Percentiles rank a stretch among this genome's conserved stretches.
phyloP scores from a whole-genome alignment of 2,329 filamentous ascomycete species.

The Cordyceps fumosorosea region DNA sequence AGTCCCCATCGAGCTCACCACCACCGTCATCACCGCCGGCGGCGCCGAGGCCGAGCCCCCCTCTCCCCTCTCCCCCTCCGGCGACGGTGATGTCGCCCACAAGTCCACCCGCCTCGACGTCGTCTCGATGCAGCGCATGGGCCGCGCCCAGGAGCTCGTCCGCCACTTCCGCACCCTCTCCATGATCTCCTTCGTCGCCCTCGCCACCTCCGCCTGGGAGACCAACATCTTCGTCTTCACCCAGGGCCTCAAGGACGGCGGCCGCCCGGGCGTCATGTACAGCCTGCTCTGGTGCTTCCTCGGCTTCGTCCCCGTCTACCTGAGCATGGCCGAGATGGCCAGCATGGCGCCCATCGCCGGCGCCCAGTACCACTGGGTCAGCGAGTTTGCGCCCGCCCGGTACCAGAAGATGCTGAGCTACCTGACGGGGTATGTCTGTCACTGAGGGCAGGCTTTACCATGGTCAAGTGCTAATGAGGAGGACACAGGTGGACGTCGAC shows the following conservation, averaged over 20 bases:
- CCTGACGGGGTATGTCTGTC: constrained; percentile 8
- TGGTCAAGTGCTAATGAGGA: neutral
- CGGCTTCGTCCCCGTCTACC: constrained; percentile 12
- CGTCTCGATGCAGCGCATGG: constrained; percentile 11
- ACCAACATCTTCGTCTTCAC: constrained; percentile 11
- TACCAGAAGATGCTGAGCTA: constrained; percentile 13
- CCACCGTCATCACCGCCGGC: neutral
- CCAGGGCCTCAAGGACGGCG: constrained; percentile 12
- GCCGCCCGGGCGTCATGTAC: constrained; percentile 12
- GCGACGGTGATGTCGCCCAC: neutral
- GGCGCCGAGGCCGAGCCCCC: neutral
- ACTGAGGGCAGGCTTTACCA: too few species aligned
- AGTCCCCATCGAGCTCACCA: neutral
- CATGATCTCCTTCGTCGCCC: constrained; percentile 11
- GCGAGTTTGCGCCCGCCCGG: constrained; percentile 14
- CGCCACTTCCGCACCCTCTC: constrained; percentile 10
- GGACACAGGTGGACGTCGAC: constrained; percentile 15
- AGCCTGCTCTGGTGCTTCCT: constrained; percentile 9
- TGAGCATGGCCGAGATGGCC: constrained; percentile 20
- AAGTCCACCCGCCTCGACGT: constrained; percentile 5
- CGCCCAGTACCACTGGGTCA: constrained; percentile 20
- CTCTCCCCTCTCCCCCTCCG: neutral
- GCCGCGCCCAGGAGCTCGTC: constrained; percentile 11
- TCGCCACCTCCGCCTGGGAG: constrained; percentile 11
- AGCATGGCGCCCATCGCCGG: constrained; percentile 20